These are phyloP conservation scores for Phytophthora sojae DNA, from an alignment of 352 stramenopile genomes.

Conservation along the genomic window DNA sequence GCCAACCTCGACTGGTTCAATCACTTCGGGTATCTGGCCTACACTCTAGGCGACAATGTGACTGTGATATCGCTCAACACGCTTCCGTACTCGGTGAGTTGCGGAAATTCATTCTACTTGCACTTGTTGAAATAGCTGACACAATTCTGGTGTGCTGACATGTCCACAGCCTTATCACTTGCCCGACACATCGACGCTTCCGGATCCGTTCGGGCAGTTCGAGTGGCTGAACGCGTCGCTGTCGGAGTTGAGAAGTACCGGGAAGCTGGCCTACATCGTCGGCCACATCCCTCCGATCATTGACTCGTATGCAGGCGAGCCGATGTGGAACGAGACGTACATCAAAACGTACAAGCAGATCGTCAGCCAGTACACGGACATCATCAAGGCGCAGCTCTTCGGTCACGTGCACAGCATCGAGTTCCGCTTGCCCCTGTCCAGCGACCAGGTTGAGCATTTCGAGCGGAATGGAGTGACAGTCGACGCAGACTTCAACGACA, in stretches of 20 bases:
- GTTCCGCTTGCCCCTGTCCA: slow-evolving; percentile 70
- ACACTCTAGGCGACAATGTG: slow-evolving; percentile 72
- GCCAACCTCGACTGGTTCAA: slow-evolving; percentile 67
- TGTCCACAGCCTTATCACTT: slow-evolving; percentile 61
- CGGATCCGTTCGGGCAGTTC: slow-evolving; percentile 92
- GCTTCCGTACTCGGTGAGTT: slow-evolving; percentile 77
- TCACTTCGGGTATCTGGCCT: slow-evolving; percentile 65
- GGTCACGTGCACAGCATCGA: slow-evolving; percentile 94
- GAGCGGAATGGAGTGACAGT: slow-evolving; percentile 24
- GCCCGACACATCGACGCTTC: slow-evolving; percentile 58
- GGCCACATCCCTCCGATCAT: slow-evolving; percentile 93
- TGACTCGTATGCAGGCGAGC: slow-evolving; percentile 80
- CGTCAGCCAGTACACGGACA: slow-evolving; percentile 57
- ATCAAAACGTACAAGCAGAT: slow-evolving; percentile 85
- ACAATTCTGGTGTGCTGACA: neutral
- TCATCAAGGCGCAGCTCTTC: slow-evolving; percentile 91
- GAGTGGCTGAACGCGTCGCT: slow-evolving; percentile 87
- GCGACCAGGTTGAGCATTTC: slow-evolving; percentile 12
- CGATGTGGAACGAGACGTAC: slow-evolving; percentile 90
- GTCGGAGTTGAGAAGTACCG: slow-evolving; percentile 39
- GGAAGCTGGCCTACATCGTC: slow-evolving; percentile 84
- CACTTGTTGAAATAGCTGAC: slow-evolving; percentile 6
- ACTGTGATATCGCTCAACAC: slow-evolving; percentile 84
- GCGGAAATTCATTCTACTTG: neutral
- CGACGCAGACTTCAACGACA: slow-evolving; percentile 21